These are phyloP conservation scores for Vigna nakashimae DNA, from an alignment of 306 rosid species.

Conservation along the genomic window DNA sequence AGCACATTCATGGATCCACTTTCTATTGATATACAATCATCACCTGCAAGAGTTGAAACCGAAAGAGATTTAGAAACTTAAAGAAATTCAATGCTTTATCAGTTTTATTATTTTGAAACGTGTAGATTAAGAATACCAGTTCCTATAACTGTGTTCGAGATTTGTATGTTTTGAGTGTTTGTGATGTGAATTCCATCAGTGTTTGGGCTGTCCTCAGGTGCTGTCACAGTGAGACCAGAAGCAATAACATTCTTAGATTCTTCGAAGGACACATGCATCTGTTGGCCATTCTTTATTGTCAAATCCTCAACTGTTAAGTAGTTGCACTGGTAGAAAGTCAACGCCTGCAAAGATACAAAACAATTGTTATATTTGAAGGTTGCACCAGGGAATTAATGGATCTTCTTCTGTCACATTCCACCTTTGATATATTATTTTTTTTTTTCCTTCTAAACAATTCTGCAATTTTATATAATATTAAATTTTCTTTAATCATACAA, in stretches of 20 bases:
- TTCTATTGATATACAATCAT: conserved; percentile 87
- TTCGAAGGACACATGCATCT: conserved; percentile 64
- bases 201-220: conserved; percentile 73
- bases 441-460: too few relatives aligned
- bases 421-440: neutral
- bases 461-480: too few relatives aligned
- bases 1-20: conserved; percentile 62
- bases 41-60: conserved; percentile 55
- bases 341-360: conserved; percentile 51
- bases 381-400: neutral
- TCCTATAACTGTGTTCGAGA: conserved; percentile 55
- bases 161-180: conserved; percentile 55
- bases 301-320: conserved; percentile 53
- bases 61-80: conserved; percentile 14
- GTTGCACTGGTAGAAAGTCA: conserved; percentile 58
- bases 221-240: conserved; percentile 56
- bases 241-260: conserved; percentile 48
- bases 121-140: conserved; percentile 53
- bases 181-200: conserved; percentile 84
- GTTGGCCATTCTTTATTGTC: conserved; percentile 58
- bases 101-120: neutral
- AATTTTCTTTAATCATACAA: too few relatives aligned
- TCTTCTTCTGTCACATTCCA: neutral
- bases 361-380: neutral
- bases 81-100: neutral